Percentiles rank a stretch among this genome's conserved stretches.
These are phyloP conservation scores for Colletotrichum phormii DNA, from an alignment of 2,329 filamentous ascomycete species.

Conservation along the genomic window DNA sequence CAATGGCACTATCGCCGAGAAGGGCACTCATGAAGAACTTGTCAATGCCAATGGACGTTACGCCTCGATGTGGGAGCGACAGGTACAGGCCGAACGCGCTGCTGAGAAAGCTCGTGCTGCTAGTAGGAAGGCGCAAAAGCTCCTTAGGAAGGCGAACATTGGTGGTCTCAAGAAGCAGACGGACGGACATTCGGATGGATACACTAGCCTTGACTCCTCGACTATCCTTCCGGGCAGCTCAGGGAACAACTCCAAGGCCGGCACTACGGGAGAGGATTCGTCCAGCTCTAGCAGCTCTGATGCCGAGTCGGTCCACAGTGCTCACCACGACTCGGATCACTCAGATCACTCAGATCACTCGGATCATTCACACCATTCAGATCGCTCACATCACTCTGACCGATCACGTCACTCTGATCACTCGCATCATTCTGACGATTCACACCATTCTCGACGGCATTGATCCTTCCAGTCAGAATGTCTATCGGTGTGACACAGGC, in stretches of 20 bases:
- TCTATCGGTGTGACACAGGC: background rate
- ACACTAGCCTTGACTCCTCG: conserved; percentile 58
- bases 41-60: conserved; percentile 79
- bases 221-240: conserved; percentile 52
- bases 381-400: conserved; percentile 14
- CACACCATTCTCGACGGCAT: conserved; percentile 25
- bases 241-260: conserved; percentile 45
- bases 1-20: conserved; percentile 80
- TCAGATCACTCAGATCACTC: conserved; percentile 1
- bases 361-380: background rate
- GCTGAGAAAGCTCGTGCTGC: conserved; percentile 67
- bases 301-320: conserved; percentile 49
- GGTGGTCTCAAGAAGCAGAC: conserved; percentile 48
- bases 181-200: conserved; percentile 59
- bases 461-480: background rate
- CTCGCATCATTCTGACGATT: conserved; percentile 1
- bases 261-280: conserved; percentile 45
- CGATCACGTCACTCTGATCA: background rate
- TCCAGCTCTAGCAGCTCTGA: conserved; percentile 49
- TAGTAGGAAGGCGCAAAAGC: conserved; percentile 54
- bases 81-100: conserved; percentile 81
- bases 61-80: conserved; percentile 88
- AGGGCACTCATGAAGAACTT: conserved; percentile 82
- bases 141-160: conserved; percentile 64
- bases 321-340: conserved; percentile 33